Evolutionary conservation across 108 stramenopile species (phyloP), one percentile per base, ranked within the genome.

Genomic region (Nannochloropsis gaditana): DNA sequence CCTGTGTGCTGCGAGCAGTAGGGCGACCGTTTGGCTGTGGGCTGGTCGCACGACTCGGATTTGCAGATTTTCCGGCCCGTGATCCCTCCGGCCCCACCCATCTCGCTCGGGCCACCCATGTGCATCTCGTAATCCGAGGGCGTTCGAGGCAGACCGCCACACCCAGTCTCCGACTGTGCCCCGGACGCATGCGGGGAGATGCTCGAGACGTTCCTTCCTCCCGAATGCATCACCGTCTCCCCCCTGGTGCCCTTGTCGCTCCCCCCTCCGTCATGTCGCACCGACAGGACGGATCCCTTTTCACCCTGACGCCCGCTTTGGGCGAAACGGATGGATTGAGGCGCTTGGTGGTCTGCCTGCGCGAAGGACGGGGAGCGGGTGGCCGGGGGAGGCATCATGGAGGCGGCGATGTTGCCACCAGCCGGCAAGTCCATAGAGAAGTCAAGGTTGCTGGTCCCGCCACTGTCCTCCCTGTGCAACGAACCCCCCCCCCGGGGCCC

Each of bases 1-100:
- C 45, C 84, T 42, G 81, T 45, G 89, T 89, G 89, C 41, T 82
- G 83, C 44, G 86, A 50, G 79, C 89, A 89, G 59, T 82, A 86
- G 44, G 83, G 89, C 10, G 89, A 80, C 41, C 87, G 82, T 2
- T 44, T 43, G 79, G 45, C 45, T 11, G 83, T 84, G 6, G 21
- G 43, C 42, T 83, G 80, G 42, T 11, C 41, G 83, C 86, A 86
- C 11, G 82, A 82, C 2, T 41, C 81, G 41, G 44, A 41, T n/a
- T 82, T 81, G 86, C 86, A 86, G 5, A 80, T 11, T 0, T 81
- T 81, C 80, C 41, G n/a, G 11, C 41, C 80, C 3, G 21, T 41
- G 8, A 15, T 0, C 15, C 59, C 59, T 8, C 19, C 4, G 19
- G 19, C 59, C 4, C 59, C 59, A n/a, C 59, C 59, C n/a, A n/a